Percentiles rank a stretch among this genome's conserved stretches.
phyloP scores from a whole-genome alignment of 176 grass and related monocot species.

The Alopecurus myosuroides region DNA sequence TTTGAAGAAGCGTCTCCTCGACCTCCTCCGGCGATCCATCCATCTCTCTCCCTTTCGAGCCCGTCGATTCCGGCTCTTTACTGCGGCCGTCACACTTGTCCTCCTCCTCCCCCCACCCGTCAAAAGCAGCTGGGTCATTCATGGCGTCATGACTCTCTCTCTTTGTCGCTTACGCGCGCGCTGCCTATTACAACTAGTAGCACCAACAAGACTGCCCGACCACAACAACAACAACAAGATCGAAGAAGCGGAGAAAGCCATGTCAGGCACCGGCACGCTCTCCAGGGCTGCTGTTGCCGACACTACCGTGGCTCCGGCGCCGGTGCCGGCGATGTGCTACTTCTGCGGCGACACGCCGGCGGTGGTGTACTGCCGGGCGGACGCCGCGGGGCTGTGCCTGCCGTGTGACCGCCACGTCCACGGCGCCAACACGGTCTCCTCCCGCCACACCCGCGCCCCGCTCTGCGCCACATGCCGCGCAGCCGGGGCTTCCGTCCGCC shows the following conservation, averaged over 20 bases:
- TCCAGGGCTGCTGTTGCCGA: neutral
- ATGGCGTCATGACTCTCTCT: neutral
- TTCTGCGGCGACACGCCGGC: constrained; percentile 44
- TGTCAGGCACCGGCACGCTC: neutral
- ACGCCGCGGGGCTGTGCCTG: constrained; percentile 66
- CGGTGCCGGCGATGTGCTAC: constrained; percentile 30
- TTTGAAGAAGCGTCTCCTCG: neutral
- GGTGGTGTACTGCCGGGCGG: constrained; percentile 71
- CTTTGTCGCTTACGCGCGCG: neutral
- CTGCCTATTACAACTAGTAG: neutral
- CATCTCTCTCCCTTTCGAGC: constrained; percentile 6
- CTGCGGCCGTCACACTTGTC: neutral
- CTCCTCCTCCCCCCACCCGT: neutral
- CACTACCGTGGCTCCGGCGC: neutral
- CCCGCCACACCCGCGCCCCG: constrained; percentile 60
- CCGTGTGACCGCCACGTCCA: constrained; percentile 80
- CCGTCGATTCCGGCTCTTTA: neutral
- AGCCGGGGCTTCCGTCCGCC: constrained; percentile 24
- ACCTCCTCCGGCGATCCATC: no score
- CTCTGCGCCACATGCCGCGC: constrained; percentile 63
- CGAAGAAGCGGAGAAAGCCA: neutral
- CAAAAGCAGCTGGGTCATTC: no score
- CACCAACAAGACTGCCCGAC: neutral
- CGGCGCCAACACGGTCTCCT: constrained; percentile 67
- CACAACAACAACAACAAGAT: neutral